phyloP scores from a whole-genome alignment of 106 monocot species.

The Posidonia australis region DNA sequence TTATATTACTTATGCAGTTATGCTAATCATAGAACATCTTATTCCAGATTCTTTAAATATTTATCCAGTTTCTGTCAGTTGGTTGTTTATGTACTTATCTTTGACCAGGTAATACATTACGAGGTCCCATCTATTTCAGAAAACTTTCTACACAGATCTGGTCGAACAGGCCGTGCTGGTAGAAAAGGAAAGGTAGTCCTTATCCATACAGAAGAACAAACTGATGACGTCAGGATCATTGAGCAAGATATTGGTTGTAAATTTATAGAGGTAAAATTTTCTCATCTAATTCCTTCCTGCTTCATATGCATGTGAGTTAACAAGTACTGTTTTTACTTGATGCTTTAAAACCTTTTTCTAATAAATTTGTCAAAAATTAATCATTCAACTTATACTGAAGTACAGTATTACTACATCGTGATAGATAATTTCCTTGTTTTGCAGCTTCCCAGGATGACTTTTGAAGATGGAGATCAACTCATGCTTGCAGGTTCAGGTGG shows the following conservation, averaged over 20 bases:
- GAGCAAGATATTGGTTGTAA: constrained; percentile 11
- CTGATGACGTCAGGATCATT: constrained; percentile 3
- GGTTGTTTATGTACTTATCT: neutral
- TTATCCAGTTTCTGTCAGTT: neutral
- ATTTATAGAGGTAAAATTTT: constrained; percentile 2
- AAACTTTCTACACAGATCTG: constrained; percentile 8
- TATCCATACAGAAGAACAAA: constrained; percentile 9
- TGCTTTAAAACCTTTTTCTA: neutral
- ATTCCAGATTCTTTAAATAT: neutral
- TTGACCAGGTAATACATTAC: constrained; percentile 7
- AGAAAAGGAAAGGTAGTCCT: constrained; percentile 3
- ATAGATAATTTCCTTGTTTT: neutral
- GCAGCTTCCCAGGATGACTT: constrained; percentile 6
- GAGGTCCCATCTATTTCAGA: constrained; percentile 5
- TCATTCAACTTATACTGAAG: neutral
- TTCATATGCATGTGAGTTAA: neutral
- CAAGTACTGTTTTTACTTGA: neutral
- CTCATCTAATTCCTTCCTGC: neutral
- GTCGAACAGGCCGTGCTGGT: constrained; percentile 6
- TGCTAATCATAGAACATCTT: too few species aligned
- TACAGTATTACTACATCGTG: neutral
- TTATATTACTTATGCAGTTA: too few species aligned
- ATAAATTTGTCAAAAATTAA: neutral
- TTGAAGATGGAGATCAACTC: constrained; percentile 1
- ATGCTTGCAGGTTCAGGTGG: neutral